phyloP scores from a whole-genome alignment of 495 filamentous ascomycete genomes.

The Oidiodendron maius region DNA sequence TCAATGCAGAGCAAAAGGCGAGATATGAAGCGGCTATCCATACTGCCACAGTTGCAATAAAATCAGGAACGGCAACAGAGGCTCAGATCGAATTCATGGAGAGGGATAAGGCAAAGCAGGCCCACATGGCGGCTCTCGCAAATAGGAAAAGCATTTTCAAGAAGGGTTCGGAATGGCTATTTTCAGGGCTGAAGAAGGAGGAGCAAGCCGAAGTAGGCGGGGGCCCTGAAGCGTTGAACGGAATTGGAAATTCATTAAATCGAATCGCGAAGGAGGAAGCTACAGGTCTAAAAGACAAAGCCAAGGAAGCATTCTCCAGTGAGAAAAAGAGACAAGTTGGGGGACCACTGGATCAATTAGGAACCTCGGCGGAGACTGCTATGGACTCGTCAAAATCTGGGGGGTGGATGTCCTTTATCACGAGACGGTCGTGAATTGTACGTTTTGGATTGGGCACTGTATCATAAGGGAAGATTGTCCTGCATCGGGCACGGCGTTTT shows the following conservation, averaged over 20 bases:
- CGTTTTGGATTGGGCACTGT: slow-evolving; percentile 15
- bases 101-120: slow-evolving; percentile 47
- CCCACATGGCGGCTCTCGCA: slow-evolving; percentile 27
- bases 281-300: slow-evolving; percentile 30
- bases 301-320: slow-evolving; percentile 39
- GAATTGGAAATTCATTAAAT: slow-evolving; percentile 29
- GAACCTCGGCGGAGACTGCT: slow-evolving; percentile 7
- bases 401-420: slow-evolving; percentile 21
- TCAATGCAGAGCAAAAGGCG: slow-evolving; percentile 55
- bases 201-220: slow-evolving; percentile 32
- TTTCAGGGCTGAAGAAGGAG: slow-evolving; percentile 35
- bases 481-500: slow-evolving; percentile 20
- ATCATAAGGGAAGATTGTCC: slow-evolving; percentile 17
- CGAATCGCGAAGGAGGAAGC: slow-evolving; percentile 25
- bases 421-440: slow-evolving; percentile 13
- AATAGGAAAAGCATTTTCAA: slow-evolving; percentile 30
- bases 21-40: slow-evolving; percentile 46
- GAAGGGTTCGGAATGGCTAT: slow-evolving; percentile 33
- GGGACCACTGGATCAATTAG: slow-evolving; percentile 41
- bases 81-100: slow-evolving; percentile 49
- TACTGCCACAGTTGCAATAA: slow-evolving; percentile 52
- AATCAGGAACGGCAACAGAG: slow-evolving; percentile 55
- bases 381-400: slow-evolving; percentile 14
- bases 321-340: slow-evolving; percentile 45
- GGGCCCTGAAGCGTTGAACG: slow-evolving; percentile 29